Evolutionary conservation across 345 rosid species (phyloP), one percentile per base, ranked within the genome.

Genomic region (Heritiera littoralis): DNA sequence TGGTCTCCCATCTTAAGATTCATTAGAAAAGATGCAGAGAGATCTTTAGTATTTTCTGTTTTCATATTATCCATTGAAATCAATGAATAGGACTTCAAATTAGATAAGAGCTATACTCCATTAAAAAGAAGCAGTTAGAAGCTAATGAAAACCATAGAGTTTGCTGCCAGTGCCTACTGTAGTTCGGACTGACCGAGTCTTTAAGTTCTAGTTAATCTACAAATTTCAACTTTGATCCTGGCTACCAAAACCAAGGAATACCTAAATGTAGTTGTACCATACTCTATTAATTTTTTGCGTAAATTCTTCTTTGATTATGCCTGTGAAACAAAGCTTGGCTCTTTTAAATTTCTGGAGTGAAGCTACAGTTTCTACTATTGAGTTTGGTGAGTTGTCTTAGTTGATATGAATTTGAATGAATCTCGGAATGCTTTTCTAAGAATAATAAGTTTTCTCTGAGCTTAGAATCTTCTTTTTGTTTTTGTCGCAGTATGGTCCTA

Each of bases 401-500:
- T 72, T 52, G 15, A 8, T 51, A 12, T 54, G 30, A 17, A 46
- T 76, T 30, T 61, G 45, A 11, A 52, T n/a, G 18, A 64, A 3
- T 64, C 49, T 17, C 38, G 12, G 10, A 1, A 1, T 75, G 58
- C 30, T 60, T 3, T 28, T 46, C 13, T 58, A 45, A 40, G 40
- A 48, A 15, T 7, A 12, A 28, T 7, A 32, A 0, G 54, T 32
- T 18, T 38, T 3, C 15, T 46, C 55, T 45, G 4, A 10, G 15
- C 51, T 51, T 54, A 13, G 30, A 23, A 23, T n/a, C 32, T 46
- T 49, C 7, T 12, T 51, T 70, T 41, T 17, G 23, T 71, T 76
- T 54, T 40, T 66, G 68, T 76, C 84, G 86, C 88, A 94, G 99
- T 96, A 96, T 88, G 99, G 99, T 65, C 92, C 94, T 46, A 87